Base-by-base conservation (phyloP, 352 stramenopile species). In the Globisporangium canariense region DNA sequence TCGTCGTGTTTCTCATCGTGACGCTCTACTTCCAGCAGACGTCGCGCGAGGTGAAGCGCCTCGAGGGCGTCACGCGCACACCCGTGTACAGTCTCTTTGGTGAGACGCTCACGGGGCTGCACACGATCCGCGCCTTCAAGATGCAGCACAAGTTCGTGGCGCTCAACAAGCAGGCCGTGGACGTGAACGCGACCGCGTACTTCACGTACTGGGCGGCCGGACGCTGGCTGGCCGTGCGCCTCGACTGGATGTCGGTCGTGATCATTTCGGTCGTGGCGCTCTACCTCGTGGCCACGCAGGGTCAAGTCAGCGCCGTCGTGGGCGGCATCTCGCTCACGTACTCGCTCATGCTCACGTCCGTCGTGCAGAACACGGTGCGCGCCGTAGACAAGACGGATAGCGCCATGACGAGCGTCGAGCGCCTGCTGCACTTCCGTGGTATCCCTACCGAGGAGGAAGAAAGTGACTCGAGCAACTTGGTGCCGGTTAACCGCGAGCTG, bases 201-300 rank as follows among this genome's bases (percentile, higher is more conserved):
- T 86, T 81, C 57, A 72, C 68, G 20, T 83, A 79, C 60, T 87
- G 74, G 65, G 62, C 69, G 13, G 74, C 74, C 28, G 71, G 74
- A 50, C 96, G 96, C 50, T 99, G 97, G 96, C 76, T 99, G 1
- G 95, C 90, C 8, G 80, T 99, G 53, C 87, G 97, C 4, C 76
- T 99, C 38, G 94, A 90, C 58, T 84, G 68, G 67, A 34, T 91
- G 4, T 81, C 76, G 9, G 78, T 93, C 22, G 47, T 95, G 10
- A 94, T 98, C 53, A 93, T 98, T 40, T 83, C 83, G 9, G 82
- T 87, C 25, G 83, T 97, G 10, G 86, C 91, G 45, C 64, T 98
- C 7, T 96, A 96, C 46, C 65, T 93, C 9, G 89, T 98, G 0
- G 60, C 86, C 0, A 71, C 72, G 8, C 81, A 81, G 43, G 73